Percentiles rank a stretch among this genome's conserved stretches.
Evolutionary conservation across 1,284 basidiomycete species (phyloP).

Genomic region (Ceratobasidium theobromae): DNA sequence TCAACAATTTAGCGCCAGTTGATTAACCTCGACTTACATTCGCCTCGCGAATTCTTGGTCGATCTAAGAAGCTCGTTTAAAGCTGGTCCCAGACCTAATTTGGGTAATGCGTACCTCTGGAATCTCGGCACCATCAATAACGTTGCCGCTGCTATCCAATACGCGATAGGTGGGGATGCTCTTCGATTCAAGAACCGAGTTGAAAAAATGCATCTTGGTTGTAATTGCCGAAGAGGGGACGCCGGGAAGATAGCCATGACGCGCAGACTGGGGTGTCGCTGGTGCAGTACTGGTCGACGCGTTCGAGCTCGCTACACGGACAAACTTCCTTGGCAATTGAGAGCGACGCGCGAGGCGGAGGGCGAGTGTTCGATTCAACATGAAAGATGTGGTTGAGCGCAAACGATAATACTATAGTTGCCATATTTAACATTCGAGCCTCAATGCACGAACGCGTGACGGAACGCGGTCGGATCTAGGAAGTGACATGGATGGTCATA

Average conservation of each 20-base stretch:
- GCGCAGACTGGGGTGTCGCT: conserved; percentile 21
- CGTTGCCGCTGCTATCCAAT: conserved; percentile 72
- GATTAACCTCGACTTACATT: conserved; percentile 52
- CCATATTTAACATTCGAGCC: neutral
- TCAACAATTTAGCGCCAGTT: conserved; percentile 2
- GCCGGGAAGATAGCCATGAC: conserved; percentile 56
- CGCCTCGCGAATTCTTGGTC: conserved; percentile 69
- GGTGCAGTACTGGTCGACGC: conserved; percentile 1
- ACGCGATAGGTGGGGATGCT: conserved; percentile 82
- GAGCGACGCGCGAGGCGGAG: conserved; percentile 24
- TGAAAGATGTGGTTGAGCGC: conserved; percentile 1
- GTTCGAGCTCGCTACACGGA: conserved; percentile 1
- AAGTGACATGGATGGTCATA: neutral
- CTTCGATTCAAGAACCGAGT: conserved; percentile 61
- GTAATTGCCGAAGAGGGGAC: conserved; percentile 63
- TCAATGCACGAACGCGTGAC: conserved; percentile 11
- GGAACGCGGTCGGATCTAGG: conserved; percentile 12
- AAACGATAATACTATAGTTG: neutral
- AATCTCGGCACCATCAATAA: conserved; percentile 67
- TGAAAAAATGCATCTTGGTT: conserved; percentile 71
- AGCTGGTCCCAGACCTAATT: neutral
- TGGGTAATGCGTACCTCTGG: conserved; percentile 55
- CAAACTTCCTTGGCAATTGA: conserved; percentile 2
- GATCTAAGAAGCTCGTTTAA: conserved; percentile 51
- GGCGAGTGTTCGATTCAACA: conserved; percentile 15